phyloP scores from a whole-genome alignment of 2,329 filamentous ascomycete genomes.

The Fusarium chaquense region DNA sequence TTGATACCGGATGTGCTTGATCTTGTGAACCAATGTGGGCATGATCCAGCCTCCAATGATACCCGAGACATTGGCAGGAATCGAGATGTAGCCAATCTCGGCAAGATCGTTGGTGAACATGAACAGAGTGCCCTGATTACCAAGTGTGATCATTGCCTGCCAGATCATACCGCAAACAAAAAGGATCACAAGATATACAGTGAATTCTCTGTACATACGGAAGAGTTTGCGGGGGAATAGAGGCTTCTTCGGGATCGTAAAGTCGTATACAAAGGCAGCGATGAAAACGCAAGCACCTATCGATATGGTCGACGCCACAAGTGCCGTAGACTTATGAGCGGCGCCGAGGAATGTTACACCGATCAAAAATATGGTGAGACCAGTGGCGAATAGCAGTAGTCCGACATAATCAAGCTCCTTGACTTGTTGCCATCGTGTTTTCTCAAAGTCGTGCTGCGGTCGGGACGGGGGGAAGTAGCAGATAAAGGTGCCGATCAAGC shows the following conservation, averaged over 20 bases:
- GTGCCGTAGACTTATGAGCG: slow-evolving; percentile 1
- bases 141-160: slow-evolving; percentile 4
- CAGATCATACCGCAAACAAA: slow-evolving; percentile 21
- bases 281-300: slow-evolving; percentile 17
- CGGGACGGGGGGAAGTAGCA: slow-evolving; percentile 22
- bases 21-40: slow-evolving; percentile 15
- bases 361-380: slow-evolving; percentile 4
- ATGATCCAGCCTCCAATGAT: slow-evolving; percentile 24
- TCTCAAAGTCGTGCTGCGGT: slow-evolving; percentile 18
- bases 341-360: slow-evolving; percentile 12
- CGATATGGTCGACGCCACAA: slow-evolving; percentile 6
- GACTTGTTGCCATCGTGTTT: slow-evolving; percentile 20
- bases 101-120: slow-evolving; percentile 19
- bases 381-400: slow-evolving; percentile 12
- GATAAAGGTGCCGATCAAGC: slow-evolving; percentile 6
- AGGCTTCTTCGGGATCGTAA: slow-evolving; percentile 4
- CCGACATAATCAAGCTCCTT: slow-evolving; percentile 21
- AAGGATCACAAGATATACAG: slow-evolving; percentile 9
- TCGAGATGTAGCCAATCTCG: slow-evolving; percentile 7
- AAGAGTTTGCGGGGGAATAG: slow-evolving; percentile 17
- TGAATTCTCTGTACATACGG: slow-evolving; percentile 15
- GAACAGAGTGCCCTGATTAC: slow-evolving; percentile 11
- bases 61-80: slow-evolving; percentile 4
- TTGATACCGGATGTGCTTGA: slow-evolving; percentile 23
- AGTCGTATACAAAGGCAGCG: slow-evolving; percentile 15